phyloP scores from a whole-genome alignment of 2,329 filamentous ascomycete genomes.

The Akanthomyces muscarius region DNA sequence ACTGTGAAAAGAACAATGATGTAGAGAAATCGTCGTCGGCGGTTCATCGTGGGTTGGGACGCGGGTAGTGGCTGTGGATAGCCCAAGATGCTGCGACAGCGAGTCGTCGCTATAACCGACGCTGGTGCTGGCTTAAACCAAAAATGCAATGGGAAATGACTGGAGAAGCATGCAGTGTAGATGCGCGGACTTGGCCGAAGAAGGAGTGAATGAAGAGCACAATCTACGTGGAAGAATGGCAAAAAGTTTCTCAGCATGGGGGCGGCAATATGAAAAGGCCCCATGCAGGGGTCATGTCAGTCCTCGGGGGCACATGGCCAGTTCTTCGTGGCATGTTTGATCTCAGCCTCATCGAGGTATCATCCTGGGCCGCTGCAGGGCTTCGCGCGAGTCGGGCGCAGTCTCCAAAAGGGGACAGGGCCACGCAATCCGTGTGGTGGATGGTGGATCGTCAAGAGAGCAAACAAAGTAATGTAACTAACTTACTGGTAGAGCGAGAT shows the following conservation, averaged over 20 bases:
- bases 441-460: slow-evolving; percentile 1
- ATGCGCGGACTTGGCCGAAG: not conserved
- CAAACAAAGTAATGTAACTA: not conserved
- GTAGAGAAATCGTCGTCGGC: slow-evolving; percentile 9
- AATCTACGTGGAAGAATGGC: not conserved
- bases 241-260: not conserved
- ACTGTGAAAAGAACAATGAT: not conserved
- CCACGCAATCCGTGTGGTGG: slow-evolving; percentile 2
- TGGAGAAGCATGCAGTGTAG: not conserved
- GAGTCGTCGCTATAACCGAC: too few relatives aligned
- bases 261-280: not conserved
- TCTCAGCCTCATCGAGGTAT: slow-evolving; percentile 14
- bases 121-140: not conserved
- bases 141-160: not conserved
- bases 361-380: not conserved
- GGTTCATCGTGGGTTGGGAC: not conserved
- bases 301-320: not conserved
- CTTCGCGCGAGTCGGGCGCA: not conserved
- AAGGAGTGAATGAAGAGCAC: not conserved
- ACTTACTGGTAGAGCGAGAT: not conserved
- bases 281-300: not conserved
- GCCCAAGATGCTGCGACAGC: not conserved
- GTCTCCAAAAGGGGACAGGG: not conserved
- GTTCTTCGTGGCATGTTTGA: not conserved
- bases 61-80: not conserved